Evolutionary conservation across 2,329 filamentous ascomycete species (phyloP), one percentile per base, ranked within the genome.

Genomic region (Phyllosticta capitalensis): DNA sequence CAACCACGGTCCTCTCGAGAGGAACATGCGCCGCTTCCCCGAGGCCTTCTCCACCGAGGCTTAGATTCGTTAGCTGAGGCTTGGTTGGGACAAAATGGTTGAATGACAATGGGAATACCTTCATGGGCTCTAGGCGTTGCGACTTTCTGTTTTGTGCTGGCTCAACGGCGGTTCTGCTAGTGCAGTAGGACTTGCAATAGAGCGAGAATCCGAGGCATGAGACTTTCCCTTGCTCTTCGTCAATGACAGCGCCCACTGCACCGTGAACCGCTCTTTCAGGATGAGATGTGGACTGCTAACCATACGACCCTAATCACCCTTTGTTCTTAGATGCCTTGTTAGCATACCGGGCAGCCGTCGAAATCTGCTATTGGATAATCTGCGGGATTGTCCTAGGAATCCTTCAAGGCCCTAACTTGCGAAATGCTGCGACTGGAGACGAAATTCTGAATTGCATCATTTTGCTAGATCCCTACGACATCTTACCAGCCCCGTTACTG

Each of bases 11-110:
- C 82, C 80, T 72, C 81, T 99, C 68, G 84, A 82, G 76, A 70
- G 88, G 70, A 99, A 99, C 87, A 86, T 99, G 75, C 86, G 85
- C 79, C 85, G 90, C 72, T 99, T 96, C 90, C 94, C 94, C 71
- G 88, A 89, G 65, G 94, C 94, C 75, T 99, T 95, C 81, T 78
- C 73, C 66, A 58, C 64, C 55, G 67, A 70, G 64, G 70, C 69
- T 65, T 72, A 73, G 64, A 61, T 56, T 45, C 45, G 20, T 38
- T 33, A 22, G 22, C 33, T 38, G 30, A 38, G 22, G 56, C 50
- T 54, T 54, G 19, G 52, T 33, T 38, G 57, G 28, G 19, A 19
- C 49, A 20, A 22, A 52, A 33, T 54, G 24, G 52, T 51, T 51
- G 57, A 51, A 59, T 54, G 52, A 19, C 30, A 59, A 54, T 33